phyloP scores from a whole-genome alignment of 768 basidiomycete species.

The Chalciporus sphaerocephalus region DNA sequence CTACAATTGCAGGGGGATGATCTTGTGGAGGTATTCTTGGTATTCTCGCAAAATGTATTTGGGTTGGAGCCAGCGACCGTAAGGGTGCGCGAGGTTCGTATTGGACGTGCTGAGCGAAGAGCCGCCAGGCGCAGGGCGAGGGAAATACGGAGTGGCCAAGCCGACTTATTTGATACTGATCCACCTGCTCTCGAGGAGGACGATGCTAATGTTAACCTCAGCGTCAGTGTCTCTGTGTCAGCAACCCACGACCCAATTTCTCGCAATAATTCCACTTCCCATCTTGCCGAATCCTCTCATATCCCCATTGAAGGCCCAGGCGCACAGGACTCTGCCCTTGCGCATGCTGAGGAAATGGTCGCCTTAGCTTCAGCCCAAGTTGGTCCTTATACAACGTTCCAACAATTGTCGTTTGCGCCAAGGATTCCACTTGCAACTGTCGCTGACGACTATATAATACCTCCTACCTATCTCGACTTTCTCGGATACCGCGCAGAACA shows the following conservation, averaged over 20 bases:
- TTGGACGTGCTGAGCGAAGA: conserved; percentile 81
- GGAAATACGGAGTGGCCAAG: conserved; percentile 52
- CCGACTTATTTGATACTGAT: conserved; percentile 41
- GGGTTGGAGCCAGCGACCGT: conserved; percentile 91
- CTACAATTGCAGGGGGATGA: conserved; percentile 90
- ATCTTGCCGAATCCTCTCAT: conserved; percentile 24
- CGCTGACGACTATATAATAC: conserved; percentile 88
- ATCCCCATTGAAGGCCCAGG: conserved; percentile 29
- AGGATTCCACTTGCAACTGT: conserved; percentile 85
- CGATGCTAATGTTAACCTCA: conserved; percentile 56
- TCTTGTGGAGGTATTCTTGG: conserved; percentile 85
- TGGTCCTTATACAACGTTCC: conserved; percentile 88
- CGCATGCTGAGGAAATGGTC: conserved; percentile 62
- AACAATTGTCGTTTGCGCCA: conserved; percentile 82
- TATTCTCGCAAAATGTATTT: conserved; percentile 89
- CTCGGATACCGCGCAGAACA: conserved; percentile 61
- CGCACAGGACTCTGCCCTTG: conserved; percentile 33
- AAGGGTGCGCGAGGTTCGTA: conserved; percentile 88
- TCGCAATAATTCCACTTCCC: conserved; percentile 22
- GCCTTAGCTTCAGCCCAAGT: conserved; percentile 65
- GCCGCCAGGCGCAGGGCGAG: conserved; percentile 79
- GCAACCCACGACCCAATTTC: conserved; percentile 35
- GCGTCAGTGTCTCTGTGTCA: conserved; percentile 56
- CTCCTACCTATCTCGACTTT: conserved; percentile 82
- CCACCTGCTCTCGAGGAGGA: conserved; percentile 45